Evolutionary conservation across 140 eudicot species (phyloP).

Genomic region (Flaveria floridana): DNA sequence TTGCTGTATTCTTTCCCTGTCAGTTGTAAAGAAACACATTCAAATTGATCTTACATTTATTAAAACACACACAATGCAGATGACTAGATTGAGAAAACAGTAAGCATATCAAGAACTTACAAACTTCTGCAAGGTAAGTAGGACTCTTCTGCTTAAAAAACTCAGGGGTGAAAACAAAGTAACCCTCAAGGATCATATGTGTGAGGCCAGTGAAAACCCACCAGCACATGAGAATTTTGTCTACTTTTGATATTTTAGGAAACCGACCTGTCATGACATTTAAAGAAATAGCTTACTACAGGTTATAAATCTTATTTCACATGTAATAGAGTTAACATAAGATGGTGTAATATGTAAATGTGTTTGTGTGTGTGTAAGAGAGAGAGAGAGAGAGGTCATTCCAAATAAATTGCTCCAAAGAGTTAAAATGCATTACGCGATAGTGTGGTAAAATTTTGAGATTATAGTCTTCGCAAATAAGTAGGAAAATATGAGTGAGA

Average conservation of each 20-base stretch:
- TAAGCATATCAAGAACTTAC: slow-evolving; percentile 42
- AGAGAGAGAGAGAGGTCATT: slow-evolving; percentile 7
- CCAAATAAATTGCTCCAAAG: background rate
- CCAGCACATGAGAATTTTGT: slow-evolving; percentile 92
- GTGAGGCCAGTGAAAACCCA: slow-evolving; percentile 91
- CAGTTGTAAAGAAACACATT: slow-evolving; percentile 10
- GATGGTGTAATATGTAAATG: background rate
- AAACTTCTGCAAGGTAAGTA: slow-evolving; percentile 82
- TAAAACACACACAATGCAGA: background rate
- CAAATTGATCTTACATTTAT: background rate
- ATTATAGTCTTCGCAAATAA: background rate
- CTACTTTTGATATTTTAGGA: slow-evolving; percentile 56
- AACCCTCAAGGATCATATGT: slow-evolving; percentile 89
- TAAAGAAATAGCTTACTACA: slow-evolving; percentile 9
- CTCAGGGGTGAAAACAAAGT: slow-evolving; percentile 80
- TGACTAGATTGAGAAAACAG: background rate
- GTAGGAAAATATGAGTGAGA: background rate
- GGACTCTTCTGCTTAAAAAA: slow-evolving; percentile 66
- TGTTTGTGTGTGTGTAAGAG: slow-evolving; percentile 1
- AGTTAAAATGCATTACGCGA: background rate
- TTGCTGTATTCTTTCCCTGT: slow-evolving; percentile 99
- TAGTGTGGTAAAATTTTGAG: background rate
- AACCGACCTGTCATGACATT: slow-evolving; percentile 50
- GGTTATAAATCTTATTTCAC: background rate
- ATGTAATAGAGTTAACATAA: slow-evolving; percentile 7